These are phyloP conservation scores for Pestalotiopsis fici DNA, from an alignment of 2,329 filamentous ascomycete genomes.

Conservation along the genomic window DNA sequence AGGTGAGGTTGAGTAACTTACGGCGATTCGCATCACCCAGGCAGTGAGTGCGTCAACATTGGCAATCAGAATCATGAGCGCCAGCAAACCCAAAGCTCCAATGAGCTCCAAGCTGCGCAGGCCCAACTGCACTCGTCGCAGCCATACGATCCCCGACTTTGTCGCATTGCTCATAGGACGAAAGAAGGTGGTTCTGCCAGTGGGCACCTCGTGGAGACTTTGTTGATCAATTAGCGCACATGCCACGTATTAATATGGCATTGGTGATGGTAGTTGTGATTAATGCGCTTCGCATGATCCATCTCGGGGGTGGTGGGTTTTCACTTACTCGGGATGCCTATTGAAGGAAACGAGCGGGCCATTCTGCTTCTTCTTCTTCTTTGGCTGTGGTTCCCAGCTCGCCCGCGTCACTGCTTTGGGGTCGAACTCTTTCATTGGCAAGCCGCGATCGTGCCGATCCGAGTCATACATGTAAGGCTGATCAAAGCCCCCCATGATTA, in stretches of 20 bases:
- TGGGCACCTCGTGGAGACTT: slow-evolving; percentile 64
- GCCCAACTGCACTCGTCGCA: slow-evolving; percentile 68
- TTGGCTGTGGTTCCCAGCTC: slow-evolving; percentile 67
- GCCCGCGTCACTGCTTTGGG: slow-evolving; percentile 84
- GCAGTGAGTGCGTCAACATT: slow-evolving; percentile 64
- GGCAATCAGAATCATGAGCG: slow-evolving; percentile 76
- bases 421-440: slow-evolving; percentile 48
- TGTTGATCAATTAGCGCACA: slow-evolving; percentile 3
- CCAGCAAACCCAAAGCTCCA: slow-evolving; percentile 70
- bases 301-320: background rate
- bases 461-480: slow-evolving; percentile 31
- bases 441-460: slow-evolving; percentile 22
- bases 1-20: slow-evolving; percentile 44
- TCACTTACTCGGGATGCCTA: slow-evolving; percentile 77
- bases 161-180: slow-evolving; percentile 69
- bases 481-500: slow-evolving; percentile 28
- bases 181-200: slow-evolving; percentile 61
- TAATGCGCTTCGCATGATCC: background rate
- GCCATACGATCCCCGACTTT: slow-evolving; percentile 70
- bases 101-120: slow-evolving; percentile 69
- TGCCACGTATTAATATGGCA: background rate
- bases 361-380: slow-evolving; percentile 64
- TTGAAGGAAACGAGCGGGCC: slow-evolving; percentile 84
- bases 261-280: background rate
- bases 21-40: slow-evolving; percentile 77